Evolutionary conservation across 1,284 basidiomycete genomes (phyloP).

Genomic region (Naganishia liquefaciens): DNA sequence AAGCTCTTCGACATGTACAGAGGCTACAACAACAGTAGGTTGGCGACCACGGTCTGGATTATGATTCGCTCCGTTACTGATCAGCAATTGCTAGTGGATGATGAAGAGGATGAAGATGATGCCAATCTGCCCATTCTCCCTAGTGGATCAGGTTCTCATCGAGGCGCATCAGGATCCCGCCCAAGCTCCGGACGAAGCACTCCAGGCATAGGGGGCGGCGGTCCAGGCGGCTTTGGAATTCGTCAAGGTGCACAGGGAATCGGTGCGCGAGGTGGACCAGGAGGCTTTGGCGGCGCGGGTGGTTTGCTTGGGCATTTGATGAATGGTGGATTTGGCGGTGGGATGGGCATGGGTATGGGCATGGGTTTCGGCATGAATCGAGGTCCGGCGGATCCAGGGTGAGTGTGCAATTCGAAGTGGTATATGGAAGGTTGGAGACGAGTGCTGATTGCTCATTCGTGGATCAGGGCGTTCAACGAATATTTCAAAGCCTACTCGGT

Average conservation of each 20-base stretch:
- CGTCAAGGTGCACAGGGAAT: constrained; percentile 24
- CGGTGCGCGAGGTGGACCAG: constrained; percentile 21
- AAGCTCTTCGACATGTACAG: constrained; percentile 14
- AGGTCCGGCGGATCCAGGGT: constrained; percentile 23
- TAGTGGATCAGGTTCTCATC: constrained; percentile 1
- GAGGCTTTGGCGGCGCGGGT: constrained; percentile 16
- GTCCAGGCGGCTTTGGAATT: constrained; percentile 5
- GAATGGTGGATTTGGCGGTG: constrained; percentile 16
- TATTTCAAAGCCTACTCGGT: constrained; percentile 56
- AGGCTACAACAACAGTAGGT: constrained; percentile 18
- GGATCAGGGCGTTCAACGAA: constrained; percentile 49
- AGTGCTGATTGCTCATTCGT: neutral
- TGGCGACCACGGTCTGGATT: neutral
- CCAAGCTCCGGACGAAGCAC: constrained; percentile 19
- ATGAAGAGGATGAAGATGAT: constrained; percentile 23
- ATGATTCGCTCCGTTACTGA: neutral
- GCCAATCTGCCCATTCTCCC: constrained; percentile 11
- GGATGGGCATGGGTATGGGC: constrained; percentile 16
- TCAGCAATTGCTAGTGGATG: neutral
- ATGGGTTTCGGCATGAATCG: constrained; percentile 24
- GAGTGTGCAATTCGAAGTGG: neutral
- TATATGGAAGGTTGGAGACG: neutral
- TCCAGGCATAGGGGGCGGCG: neutral
- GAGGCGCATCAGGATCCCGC: constrained; percentile 19
- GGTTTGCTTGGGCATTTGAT: constrained; percentile 21